Conservation (phyloP, 192 early-diverging fungal species). For the Podila epigama region DNA sequence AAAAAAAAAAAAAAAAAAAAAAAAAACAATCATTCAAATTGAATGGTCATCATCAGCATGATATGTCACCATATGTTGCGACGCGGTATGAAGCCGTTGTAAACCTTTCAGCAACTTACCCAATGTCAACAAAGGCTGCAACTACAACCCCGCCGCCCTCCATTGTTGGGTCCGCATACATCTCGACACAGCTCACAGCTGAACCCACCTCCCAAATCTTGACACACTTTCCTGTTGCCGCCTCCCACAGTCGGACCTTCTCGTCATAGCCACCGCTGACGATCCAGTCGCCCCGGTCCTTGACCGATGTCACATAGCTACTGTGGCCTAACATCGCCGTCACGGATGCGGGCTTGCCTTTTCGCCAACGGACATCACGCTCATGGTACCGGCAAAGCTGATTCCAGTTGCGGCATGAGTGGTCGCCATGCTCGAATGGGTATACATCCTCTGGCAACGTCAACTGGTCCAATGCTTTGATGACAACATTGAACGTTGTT, state of each 20-base stretch:
- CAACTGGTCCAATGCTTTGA: constrained; percentile 6
- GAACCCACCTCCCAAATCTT: constrained; percentile 45
- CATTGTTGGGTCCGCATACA: constrained; percentile 13
- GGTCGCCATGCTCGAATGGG: neutral
- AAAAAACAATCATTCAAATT: neutral
- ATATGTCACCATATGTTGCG: too few species aligned
- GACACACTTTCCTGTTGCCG: constrained; percentile 28
- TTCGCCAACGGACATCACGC: constrained; percentile 20
- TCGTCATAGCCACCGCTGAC: constrained; percentile 49
- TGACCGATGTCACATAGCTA: constrained; percentile 34
- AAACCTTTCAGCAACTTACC: constrained; percentile 9
- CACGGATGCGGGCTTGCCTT: constrained; percentile 10
- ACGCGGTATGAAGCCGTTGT: too few species aligned
- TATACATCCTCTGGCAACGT: constrained; percentile 9
- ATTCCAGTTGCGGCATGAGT: constrained; percentile 20
- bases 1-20: too few species aligned
- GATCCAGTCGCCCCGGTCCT: constrained; percentile 23
- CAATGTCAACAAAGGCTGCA: constrained; percentile 46
- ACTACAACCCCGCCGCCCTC: constrained; percentile 31
- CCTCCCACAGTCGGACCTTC: constrained; percentile 47
- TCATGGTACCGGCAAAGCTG: constrained; percentile 32
- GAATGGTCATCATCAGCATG: neutral
- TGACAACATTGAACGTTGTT: constrained; percentile 2
- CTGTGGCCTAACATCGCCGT: constrained; percentile 25
- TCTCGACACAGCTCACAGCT: constrained; percentile 41